Evolutionary conservation across 768 basidiomycete species (phyloP).

Genomic region (Lepiota subincarnata): DNA sequence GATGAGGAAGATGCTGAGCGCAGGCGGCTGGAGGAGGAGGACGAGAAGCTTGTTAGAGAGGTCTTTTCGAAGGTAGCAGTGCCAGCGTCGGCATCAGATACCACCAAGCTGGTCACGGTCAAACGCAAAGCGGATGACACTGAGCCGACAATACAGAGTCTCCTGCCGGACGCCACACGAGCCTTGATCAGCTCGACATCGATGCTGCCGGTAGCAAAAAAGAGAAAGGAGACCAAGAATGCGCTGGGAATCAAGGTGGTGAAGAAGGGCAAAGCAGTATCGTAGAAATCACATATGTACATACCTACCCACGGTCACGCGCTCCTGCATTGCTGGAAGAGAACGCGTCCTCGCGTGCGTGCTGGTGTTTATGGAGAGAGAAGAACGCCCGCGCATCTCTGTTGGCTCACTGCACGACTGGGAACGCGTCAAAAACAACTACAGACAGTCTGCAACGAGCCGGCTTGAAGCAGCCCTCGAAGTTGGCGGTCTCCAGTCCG

Average conservation of each 20-base stretch:
- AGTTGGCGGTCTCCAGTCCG: constrained; percentile 32
- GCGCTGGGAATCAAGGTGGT: constrained; percentile 72
- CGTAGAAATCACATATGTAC: neutral
- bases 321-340: neutral
- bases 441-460: constrained; percentile 39
- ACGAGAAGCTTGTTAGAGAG: constrained; percentile 83
- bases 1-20: constrained; percentile 71
- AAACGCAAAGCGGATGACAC: constrained; percentile 83
- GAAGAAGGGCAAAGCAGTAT: constrained; percentile 39
- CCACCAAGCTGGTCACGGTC: constrained; percentile 52
- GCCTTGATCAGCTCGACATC: constrained; percentile 48
- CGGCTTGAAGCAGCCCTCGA: constrained; percentile 45
- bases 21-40: constrained; percentile 80
- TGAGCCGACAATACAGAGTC: constrained; percentile 66
- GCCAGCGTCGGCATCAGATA: constrained; percentile 18
- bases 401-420: constrained; percentile 66
- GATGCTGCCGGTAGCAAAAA: constrained; percentile 32
- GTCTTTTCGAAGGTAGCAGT: constrained; percentile 76
- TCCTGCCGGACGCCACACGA: constrained; percentile 63
- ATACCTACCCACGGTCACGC: neutral
- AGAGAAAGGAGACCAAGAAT: constrained; percentile 64
- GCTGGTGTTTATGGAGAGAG: constrained; percentile 32
- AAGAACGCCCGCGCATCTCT: constrained; percentile 49
- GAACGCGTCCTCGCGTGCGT: neutral
- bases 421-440: constrained; percentile 55